These are phyloP conservation scores for Eucalyptus pauciflora DNA, from an alignment of 345 rosid genomes.

Conservation along the genomic window DNA sequence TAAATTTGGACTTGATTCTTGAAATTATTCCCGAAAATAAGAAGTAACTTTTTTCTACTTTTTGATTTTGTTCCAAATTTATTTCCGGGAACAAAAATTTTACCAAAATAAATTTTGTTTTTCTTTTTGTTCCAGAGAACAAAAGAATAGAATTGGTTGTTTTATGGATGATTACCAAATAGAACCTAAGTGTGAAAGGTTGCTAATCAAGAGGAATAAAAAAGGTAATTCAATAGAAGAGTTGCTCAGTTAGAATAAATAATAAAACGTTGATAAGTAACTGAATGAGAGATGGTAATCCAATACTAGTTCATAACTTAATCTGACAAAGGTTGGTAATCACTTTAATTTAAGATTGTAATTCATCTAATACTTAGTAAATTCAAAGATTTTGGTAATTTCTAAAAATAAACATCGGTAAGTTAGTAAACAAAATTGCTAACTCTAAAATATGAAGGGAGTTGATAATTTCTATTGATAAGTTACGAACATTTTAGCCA, in stretches of 20 bases:
- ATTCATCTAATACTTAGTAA: neutral
- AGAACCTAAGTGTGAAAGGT: neutral
- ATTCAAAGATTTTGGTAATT: neutral
- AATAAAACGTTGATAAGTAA: neutral
- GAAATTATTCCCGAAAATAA: no score
- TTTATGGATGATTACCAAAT: no score
- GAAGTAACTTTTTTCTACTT: no score
- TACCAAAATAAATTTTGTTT: no score
- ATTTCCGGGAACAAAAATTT: no score
- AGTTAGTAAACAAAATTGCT: neutral
- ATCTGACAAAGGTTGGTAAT: neutral
- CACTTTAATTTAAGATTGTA: neutral
- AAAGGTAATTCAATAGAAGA: neutral
- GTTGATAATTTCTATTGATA: neutral
- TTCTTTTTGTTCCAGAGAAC: no score
- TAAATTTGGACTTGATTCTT: no score
- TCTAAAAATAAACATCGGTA: neutral
- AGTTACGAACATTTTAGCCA: neutral
- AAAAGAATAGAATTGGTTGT: no score
- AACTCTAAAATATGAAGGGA: neutral
- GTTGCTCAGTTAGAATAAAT: neutral
- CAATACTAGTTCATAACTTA: neutral
- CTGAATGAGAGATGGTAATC: neutral
- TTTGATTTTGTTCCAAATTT: no score
- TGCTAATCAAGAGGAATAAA: neutral